phyloP scores from a whole-genome alignment of 1,139 yeast species.

The Sugiyamaella novakii region DNA sequence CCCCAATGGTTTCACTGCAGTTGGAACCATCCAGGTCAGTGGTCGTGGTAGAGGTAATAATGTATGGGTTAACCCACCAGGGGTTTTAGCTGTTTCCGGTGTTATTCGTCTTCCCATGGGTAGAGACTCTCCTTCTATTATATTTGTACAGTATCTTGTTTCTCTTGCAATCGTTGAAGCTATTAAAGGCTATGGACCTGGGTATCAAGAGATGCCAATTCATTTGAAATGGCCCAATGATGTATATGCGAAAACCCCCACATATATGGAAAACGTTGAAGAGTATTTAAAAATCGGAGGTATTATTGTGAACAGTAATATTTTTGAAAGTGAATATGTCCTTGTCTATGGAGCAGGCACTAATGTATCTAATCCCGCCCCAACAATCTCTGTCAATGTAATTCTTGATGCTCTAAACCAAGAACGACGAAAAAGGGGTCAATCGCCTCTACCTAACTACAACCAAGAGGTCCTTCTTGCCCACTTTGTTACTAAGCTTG shows the following conservation, averaged over 20 bases:
- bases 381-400: slow-evolving; percentile 82
- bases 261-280: slow-evolving; percentile 44
- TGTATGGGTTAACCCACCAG: slow-evolving; percentile 92
- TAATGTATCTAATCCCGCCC: slow-evolving; percentile 82
- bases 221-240: slow-evolving; percentile 98
- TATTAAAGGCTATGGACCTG: slow-evolving; percentile 63
- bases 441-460: slow-evolving; percentile 49
- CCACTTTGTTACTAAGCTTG: slow-evolving; percentile 64
- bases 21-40: slow-evolving; percentile 81
- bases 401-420: slow-evolving; percentile 61
- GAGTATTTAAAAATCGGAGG: slow-evolving; percentile 83
- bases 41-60: slow-evolving; percentile 97
- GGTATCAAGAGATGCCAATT: slow-evolving; percentile 74
- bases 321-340: slow-evolving; percentile 56
- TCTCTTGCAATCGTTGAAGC: slow-evolving; percentile 85
- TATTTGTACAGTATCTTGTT: slow-evolving; percentile 83
- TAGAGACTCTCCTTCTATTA: slow-evolving; percentile 45
- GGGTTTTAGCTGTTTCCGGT: slow-evolving; percentile 82
- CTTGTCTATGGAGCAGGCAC: slow-evolving; percentile 81
- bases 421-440: slow-evolving; percentile 48
- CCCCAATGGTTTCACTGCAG: slow-evolving; percentile 72
- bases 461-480: slow-evolving; percentile 71
- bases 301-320: slow-evolving; percentile 77
- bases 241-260: slow-evolving; percentile 70
- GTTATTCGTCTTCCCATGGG: slow-evolving; percentile 60